A percentile compares a stretch with the other conserved stretches of the same genome.
Conservation (phyloP, 129 eudicot genomes). For the Smallanthus sonchifolius region DNA sequence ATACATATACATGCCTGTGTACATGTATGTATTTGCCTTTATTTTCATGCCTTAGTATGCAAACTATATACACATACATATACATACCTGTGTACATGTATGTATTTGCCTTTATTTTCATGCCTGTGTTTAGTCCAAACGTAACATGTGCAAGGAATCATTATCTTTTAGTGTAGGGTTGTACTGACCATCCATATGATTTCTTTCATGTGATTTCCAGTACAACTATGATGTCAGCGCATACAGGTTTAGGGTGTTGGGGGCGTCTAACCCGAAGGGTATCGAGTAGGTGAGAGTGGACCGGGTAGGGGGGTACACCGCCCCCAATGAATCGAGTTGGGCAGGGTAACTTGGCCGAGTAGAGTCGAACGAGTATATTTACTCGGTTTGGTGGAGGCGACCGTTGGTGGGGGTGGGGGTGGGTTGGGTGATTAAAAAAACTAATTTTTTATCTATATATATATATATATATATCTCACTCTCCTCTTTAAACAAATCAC, state of each 20-base stretch:
- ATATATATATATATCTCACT: too few relatives aligned
- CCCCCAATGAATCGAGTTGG: too few relatives aligned
- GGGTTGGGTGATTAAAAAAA: too few relatives aligned
- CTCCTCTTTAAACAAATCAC: too few relatives aligned
- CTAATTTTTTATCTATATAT: too few relatives aligned
- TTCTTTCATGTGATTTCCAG: conserved; percentile 33
- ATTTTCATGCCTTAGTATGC: neutral
- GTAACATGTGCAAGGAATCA: neutral
- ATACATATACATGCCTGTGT: neutral
- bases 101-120: neutral
- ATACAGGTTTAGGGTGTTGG: conserved; percentile 85
- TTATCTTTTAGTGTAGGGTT: neutral
- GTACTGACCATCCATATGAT: conserved; percentile 5
- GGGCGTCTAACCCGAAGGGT: too few relatives aligned
- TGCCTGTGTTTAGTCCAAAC: neutral
- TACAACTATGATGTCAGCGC: conserved; percentile 73
- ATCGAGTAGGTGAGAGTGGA: too few relatives aligned
- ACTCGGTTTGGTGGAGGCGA: too few relatives aligned
- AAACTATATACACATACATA: neutral
- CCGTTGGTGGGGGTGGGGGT: too few relatives aligned
- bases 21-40: neutral
- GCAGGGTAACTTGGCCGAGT: too few relatives aligned
- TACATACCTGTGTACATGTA: neutral
- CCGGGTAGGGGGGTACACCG: too few relatives aligned
- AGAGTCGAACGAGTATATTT: too few relatives aligned